These are phyloP conservation scores for Trypanosoma congolense DNA, from an alignment of 208 protist genomes.

Conservation along the genomic window DNA sequence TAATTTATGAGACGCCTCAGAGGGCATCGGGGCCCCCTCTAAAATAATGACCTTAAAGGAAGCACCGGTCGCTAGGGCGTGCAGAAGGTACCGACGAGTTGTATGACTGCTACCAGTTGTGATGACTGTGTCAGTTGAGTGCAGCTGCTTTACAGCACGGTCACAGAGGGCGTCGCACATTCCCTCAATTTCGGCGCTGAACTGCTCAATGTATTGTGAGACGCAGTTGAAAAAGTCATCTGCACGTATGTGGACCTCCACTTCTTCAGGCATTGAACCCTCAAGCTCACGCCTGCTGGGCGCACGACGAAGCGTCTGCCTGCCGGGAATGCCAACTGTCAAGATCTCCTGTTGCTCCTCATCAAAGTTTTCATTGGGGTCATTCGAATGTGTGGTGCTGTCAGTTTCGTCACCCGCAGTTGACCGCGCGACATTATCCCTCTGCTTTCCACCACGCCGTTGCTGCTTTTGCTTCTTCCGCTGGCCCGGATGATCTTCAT, in stretches of 20 bases:
- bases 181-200: slow-evolving; percentile 55
- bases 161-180: slow-evolving; percentile 73
- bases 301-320: slow-evolving; percentile 57
- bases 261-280: slow-evolving; percentile 17
- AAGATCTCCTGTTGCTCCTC: slow-evolving; percentile 22
- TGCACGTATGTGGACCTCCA: slow-evolving; percentile 49
- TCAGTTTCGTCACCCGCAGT: background rate
- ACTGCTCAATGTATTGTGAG: slow-evolving; percentile 51
- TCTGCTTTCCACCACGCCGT: background rate
- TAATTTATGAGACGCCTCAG: slow-evolving; percentile 51
- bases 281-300: slow-evolving; percentile 42
- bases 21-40: slow-evolving; percentile 79
- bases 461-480: background rate
- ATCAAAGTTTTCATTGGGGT: slow-evolving; percentile 19
- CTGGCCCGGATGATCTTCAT: background rate
- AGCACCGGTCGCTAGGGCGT: slow-evolving; percentile 25
- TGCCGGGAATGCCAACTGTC: slow-evolving; percentile 60
- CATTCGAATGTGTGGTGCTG: background rate
- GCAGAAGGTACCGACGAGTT: slow-evolving; percentile 50
- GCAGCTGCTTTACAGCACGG: slow-evolving; percentile 59
- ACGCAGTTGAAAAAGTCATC: slow-evolving; percentile 52
- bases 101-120: slow-evolving; percentile 76
- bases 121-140: slow-evolving; percentile 70
- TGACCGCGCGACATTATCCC: background rate
- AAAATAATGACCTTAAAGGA: slow-evolving; percentile 93